These are phyloP conservation scores for Mortierella sp. DNA, from an alignment of 371 early-diverging fungal genomes.

Conservation along the genomic window DNA sequence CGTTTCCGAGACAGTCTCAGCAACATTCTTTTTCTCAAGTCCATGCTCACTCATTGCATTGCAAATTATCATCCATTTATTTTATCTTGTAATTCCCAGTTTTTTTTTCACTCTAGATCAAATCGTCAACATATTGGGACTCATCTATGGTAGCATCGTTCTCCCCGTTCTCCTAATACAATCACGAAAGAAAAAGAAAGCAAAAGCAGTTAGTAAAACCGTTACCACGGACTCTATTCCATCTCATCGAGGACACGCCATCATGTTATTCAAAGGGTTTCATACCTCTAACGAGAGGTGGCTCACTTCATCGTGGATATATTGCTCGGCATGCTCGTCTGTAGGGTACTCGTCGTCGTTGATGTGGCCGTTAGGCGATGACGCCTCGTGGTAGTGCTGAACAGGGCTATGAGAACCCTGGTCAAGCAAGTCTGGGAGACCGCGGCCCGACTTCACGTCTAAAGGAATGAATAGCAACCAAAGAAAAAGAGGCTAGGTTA, in stretches of 20 bases:
- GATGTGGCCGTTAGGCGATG: slow-evolving; percentile 40
- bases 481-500: too few species aligned
- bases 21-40: too few species aligned
- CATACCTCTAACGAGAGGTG: slow-evolving; percentile 73
- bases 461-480: background rate
- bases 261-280: too few species aligned
- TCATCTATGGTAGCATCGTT: background rate
- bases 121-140: background rate
- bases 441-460: slow-evolving; percentile 45
- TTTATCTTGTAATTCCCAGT: background rate
- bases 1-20: too few species aligned
- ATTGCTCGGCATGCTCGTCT: slow-evolving; percentile 9
- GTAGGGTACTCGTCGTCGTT: slow-evolving; percentile 15
- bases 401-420: background rate
- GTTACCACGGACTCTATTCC: background rate
- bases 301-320: slow-evolving; percentile 65
- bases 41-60: too few species aligned
- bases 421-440: slow-evolving; percentile 14
- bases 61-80: background rate
- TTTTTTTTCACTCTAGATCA: background rate
- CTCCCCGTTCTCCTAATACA: too few species aligned
- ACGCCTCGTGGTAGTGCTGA: slow-evolving; percentile 24
- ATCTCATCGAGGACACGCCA: too few species aligned
- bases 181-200: background rate
- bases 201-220: background rate